Evolutionary conservation across 164 flowering plant genomes (phyloP), one percentile per base, ranked within the genome.

Genomic region (Annona squamosa): DNA sequence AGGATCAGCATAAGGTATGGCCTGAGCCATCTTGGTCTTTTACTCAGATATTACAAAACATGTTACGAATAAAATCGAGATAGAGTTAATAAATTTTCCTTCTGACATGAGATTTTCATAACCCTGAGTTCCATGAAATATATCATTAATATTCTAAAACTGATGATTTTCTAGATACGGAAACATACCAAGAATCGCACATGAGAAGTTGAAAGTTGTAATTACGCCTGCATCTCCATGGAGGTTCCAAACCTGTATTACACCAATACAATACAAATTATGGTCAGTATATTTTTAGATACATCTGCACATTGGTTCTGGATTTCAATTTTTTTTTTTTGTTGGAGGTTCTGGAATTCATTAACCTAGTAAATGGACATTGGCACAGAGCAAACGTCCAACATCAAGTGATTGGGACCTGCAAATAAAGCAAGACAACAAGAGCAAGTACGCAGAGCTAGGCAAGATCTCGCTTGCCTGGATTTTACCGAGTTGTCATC

Each of bases 341-440:
- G 37, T 26, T 26, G 37, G 5, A 48, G 7, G 2, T 66, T 45
- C 17, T 56, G 62, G 18, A 59, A 26, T 44, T 46, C 62, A 48
- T 44, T 57, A 68, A 37, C 66, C 63, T 63, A 71, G 66, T 43
- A 63, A 63, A 67, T 72, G 71, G 73, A 61, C 70, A 37, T 59
- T 70, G 18, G 69, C 47, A 71, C 13, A 72, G 63, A 72, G 48
- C 74, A n/a, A 69, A 95, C 99, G 98, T 95, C 99, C 82, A 93
- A 70, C 98, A 95, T 95, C 91, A 88, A 86, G 77, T 95, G 99
- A 78, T 91, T 86, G 73, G 97, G 96, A 83, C 99, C 99, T 95
- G 97, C 78, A 12, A 82, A 72, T 37, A 46, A 7, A 72, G 74
- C 9, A 65, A 75, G 52, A 69, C 65, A 70, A 76, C 4, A 37